Evolutionary conservation across 768 basidiomycete genomes (phyloP).

Genomic region (Butyriboletus loyo): DNA sequence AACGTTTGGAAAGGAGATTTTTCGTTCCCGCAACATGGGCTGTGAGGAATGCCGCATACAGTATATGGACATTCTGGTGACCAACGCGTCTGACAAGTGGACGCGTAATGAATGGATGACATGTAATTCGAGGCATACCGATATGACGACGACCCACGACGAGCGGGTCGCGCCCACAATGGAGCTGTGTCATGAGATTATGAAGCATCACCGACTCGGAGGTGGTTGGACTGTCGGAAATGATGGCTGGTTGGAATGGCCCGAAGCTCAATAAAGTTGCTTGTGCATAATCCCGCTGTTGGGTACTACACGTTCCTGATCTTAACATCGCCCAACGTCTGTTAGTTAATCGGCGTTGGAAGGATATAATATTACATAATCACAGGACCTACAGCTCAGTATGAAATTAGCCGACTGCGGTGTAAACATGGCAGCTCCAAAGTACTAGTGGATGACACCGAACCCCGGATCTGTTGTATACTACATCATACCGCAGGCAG

Average conservation of each 20-base stretch:
- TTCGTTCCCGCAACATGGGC: background rate
- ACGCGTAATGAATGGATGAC: background rate
- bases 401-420: too few relatives aligned
- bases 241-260: too few relatives aligned
- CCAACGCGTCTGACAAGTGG: too few relatives aligned
- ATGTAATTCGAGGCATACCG: background rate
- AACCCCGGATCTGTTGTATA: background rate
- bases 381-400: background rate
- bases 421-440: too few relatives aligned
- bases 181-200: conserved; percentile 4
- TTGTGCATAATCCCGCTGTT: too few relatives aligned
- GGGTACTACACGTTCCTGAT: too few relatives aligned
- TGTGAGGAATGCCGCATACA: background rate
- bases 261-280: too few relatives aligned
- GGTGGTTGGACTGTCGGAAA: background rate
- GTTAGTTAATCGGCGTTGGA: background rate
- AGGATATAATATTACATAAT: background rate
- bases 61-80: too few relatives aligned
- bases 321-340: background rate
- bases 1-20: background rate
- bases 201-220: background rate
- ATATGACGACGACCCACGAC: background rate
- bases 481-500: too few relatives aligned
- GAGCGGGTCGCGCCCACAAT: conserved; percentile 1
- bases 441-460: background rate